Conservation (phyloP, 352 stramenopile genomes). For the Phytophthora crassamura region DNA sequence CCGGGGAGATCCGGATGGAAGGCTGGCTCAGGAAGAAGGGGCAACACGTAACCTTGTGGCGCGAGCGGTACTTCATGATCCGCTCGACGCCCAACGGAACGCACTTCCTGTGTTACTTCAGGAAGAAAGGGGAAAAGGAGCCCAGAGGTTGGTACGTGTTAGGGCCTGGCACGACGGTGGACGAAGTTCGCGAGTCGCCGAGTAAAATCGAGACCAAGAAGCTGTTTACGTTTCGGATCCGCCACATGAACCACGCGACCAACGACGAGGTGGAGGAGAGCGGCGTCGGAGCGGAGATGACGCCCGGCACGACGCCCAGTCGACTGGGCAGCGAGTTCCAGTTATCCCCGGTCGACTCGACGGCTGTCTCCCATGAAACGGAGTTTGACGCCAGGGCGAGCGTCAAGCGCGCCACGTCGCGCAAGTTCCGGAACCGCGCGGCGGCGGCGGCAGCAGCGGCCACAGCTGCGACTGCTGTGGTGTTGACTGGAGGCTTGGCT, state of each 20-base stretch:
- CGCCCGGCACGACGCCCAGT: slow-evolving; percentile 25
- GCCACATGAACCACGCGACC: slow-evolving; percentile 60
- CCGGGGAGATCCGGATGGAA: slow-evolving; percentile 86
- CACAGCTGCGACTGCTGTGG: slow-evolving; percentile 78
- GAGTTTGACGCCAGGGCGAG: slow-evolving; percentile 52
- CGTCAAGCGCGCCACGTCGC: slow-evolving; percentile 56
- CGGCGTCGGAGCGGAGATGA: slow-evolving; percentile 24
- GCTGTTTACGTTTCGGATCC: slow-evolving; percentile 86
- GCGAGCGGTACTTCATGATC: slow-evolving; percentile 90
- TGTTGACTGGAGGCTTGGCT: slow-evolving; percentile 79
- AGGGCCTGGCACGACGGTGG: slow-evolving; percentile 78
- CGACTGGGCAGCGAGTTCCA: slow-evolving; percentile 42
- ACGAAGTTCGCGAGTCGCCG: slow-evolving; percentile 84
- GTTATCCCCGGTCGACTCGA: slow-evolving; percentile 37
- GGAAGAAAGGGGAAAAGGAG: slow-evolving; percentile 87
- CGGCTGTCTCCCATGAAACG: slow-evolving; percentile 31
- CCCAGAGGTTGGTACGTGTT: slow-evolving; percentile 84
- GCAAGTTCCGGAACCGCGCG: slow-evolving; percentile 69
- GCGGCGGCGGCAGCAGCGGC: slow-evolving; percentile 73
- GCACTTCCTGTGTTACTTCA: slow-evolving; percentile 86
- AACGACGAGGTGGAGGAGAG: slow-evolving; percentile 60
- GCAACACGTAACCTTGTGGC: slow-evolving; percentile 87
- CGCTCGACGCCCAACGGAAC: slow-evolving; percentile 79
- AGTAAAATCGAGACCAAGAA: slow-evolving; percentile 91
- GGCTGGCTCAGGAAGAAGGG: slow-evolving; percentile 89